phyloP scores from a whole-genome alignment of 345 rosid species.

The Kernera saxatilis region DNA sequence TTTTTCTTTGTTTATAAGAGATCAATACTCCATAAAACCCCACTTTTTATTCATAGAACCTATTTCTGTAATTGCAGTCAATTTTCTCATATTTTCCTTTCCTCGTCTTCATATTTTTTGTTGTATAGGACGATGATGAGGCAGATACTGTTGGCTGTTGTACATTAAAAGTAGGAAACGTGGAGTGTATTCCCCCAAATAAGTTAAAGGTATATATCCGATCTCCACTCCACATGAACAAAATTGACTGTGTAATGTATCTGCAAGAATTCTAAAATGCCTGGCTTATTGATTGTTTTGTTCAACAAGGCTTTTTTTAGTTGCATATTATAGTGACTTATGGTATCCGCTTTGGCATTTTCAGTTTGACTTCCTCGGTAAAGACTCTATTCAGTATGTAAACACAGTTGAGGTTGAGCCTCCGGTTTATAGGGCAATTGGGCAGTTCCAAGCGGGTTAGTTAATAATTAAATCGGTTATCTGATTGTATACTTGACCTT shows the following conservation, averaged over 20 bases:
- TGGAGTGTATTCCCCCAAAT: constrained; percentile 81
- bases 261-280: not conserved
- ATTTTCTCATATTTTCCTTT: not conserved
- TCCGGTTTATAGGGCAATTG: constrained; percentile 87
- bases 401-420: constrained; percentile 94
- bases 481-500: not conserved
- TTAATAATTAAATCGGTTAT: not conserved
- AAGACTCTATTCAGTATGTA: constrained; percentile 94
- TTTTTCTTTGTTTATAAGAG: not conserved
- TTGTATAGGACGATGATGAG: constrained; percentile 87
- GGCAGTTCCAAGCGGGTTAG: constrained; percentile 72
- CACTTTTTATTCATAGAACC: not conserved
- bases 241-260: not conserved
- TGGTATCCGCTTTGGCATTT: constrained; percentile 18
- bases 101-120: not conserved
- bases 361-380: constrained; percentile 99
- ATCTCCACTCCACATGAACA: not conserved
- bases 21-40: not conserved
- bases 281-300: not conserved
- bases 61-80: not conserved
- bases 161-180: constrained; percentile 92
- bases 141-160: constrained; percentile 99
- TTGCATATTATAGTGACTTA: constrained; percentile 1
- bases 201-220: constrained; percentile 58
- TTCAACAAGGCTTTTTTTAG: not conserved